Base-by-base conservation (phyloP, 176 grass and related monocot species). In the Rhynchospora breviuscula region DNA sequence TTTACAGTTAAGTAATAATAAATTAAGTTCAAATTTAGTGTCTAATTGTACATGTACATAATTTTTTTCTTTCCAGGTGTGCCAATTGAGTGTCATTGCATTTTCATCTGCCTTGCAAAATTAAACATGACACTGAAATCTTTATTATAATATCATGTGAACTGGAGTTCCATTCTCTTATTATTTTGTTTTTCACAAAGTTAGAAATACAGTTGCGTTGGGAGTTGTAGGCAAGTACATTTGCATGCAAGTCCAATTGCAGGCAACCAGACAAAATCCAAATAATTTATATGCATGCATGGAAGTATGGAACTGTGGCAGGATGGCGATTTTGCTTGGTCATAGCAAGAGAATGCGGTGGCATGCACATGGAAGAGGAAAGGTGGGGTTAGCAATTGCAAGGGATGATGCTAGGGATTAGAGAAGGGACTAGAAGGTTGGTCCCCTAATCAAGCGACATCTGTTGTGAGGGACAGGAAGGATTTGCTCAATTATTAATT, bases 401-500 rank as follows among this genome's bases (percentile, higher is more conserved):
- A 44, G 17, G 44, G 49, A 57, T 13, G 21, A 54, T 78, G 72
- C 22, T 52, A 77, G 49, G 15, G 67, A 77, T 49, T 57, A 78
- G 73, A 56, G 25, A 31, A 54, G 73, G 73, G 51, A 78, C 23
- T 78, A 22, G 26, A 71, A 18, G 48, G 73, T 78, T 78, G 73
- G 73, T 78, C 73, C 73, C 73, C 73, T 33, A 6, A 78, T 78
- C 49, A 78, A 78, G 73, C 3, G 72, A 78, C 45, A 78, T 7
- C 6, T 57, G 25, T 57, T 31, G 49, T 33, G 73, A 78, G 51
- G 23, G 25, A 78, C 73, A 78, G 48, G 51, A 78, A 15, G 49
- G 73, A 78, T 78, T 78, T 75, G 21, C 47, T 75, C 71, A 75
- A 75, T 75, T 75, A 75, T 75, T 75, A 75, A 26, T 52, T 53